These are phyloP conservation scores for Plantago major DNA, from an alignment of 257 asterid species.

Conservation along the genomic window DNA sequence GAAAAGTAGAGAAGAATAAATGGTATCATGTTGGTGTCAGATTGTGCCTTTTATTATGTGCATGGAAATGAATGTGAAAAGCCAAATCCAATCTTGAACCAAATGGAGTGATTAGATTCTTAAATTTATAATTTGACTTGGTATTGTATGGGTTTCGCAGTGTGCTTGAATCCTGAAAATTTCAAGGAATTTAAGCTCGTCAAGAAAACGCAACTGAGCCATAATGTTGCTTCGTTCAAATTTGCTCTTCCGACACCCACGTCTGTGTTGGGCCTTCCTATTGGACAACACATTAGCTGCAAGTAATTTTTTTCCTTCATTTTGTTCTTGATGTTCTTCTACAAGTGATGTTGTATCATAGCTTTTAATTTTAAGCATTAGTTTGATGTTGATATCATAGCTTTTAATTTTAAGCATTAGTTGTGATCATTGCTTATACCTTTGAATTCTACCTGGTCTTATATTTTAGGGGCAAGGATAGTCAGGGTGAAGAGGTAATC, in stretches of 20 bases:
- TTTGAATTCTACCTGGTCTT: neutral
- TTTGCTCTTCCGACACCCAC: slow-evolving; percentile 79
- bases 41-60: neutral
- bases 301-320: slow-evolving; percentile 28
- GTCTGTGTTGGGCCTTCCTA: slow-evolving; percentile 79
- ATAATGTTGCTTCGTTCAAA: slow-evolving; percentile 83
- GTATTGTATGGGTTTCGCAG: slow-evolving; percentile 34
- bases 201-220: slow-evolving; percentile 70
- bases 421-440: neutral
- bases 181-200: slow-evolving; percentile 87
- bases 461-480: slow-evolving; percentile 77
- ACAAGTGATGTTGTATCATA: neutral
- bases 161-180: slow-evolving; percentile 70
- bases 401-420: neutral
- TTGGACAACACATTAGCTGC: slow-evolving; percentile 95
- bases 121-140: slow-evolving; percentile 15
- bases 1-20: neutral
- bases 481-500: slow-evolving; percentile 90
- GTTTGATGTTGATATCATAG: neutral
- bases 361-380: slow-evolving; percentile 1
- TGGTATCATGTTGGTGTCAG: too few species aligned
- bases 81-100: neutral
- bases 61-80: neutral
- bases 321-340: neutral
- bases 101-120: too few species aligned